Conservation (phyloP, 352 stramenopile genomes). For the Phytophthora tentaculata region DNA sequence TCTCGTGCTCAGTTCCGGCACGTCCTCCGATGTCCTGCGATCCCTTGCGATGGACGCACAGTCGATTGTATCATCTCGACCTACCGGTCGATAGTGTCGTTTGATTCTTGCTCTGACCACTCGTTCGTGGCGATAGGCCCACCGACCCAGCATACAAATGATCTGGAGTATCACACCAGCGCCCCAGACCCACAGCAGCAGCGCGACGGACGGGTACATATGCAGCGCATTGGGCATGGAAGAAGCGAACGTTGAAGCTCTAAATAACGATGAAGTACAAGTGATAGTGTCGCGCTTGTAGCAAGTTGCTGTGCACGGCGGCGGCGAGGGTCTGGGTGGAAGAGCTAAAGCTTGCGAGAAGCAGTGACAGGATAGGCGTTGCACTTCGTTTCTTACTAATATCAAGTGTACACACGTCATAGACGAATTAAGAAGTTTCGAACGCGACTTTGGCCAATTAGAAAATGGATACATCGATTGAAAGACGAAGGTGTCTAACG, state of each 20-base stretch:
- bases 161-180: conserved; percentile 41
- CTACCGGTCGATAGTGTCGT: conserved; percentile 10
- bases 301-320: not conserved
- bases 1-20: conserved; percentile 22
- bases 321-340: not conserved
- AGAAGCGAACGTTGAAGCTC: not conserved
- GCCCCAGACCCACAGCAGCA: conserved; percentile 40
- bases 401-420: conserved; percentile 37
- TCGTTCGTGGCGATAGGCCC: conserved; percentile 26
- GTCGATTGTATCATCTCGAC: conserved; percentile 17
- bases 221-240: conserved; percentile 47
- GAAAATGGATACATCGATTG: conserved; percentile 4
- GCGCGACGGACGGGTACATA: conserved; percentile 46
- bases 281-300: not conserved
- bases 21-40: conserved; percentile 25
- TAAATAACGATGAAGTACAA: not conserved
- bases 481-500: conserved; percentile 21
- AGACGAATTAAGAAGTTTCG: conserved; percentile 6
- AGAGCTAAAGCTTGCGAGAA: not conserved
- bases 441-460: not conserved
- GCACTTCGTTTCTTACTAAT: conserved; percentile 2
- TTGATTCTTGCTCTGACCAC: not conserved
- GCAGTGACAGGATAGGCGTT: conserved; percentile 10
- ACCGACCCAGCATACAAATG: conserved; percentile 35
- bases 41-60: conserved; percentile 14